These are phyloP conservation scores for Leucoagaricus sp. DNA, from an alignment of 1,284 basidiomycete genomes.

Conservation along the genomic window DNA sequence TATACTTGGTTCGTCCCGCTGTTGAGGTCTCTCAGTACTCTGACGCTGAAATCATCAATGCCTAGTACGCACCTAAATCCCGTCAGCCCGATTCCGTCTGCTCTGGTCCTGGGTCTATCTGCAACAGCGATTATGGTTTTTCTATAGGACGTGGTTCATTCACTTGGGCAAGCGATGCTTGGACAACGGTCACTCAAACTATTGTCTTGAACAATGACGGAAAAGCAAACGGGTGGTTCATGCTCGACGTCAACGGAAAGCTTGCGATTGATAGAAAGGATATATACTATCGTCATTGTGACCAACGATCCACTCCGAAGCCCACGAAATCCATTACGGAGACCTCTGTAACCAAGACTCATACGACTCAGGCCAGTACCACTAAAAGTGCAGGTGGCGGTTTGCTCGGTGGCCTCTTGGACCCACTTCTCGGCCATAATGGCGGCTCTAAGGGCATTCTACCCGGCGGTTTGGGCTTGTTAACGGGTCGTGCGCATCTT, in stretches of 20 bases:
- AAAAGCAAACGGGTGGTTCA: conserved; percentile 49
- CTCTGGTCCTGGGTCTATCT: conserved; percentile 34
- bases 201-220: conserved; percentile 55
- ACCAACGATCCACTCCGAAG: conserved; percentile 8
- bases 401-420: conserved; percentile 15
- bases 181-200: conserved; percentile 56
- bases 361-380: not conserved
- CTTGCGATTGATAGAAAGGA: conserved; percentile 52
- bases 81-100: not conserved
- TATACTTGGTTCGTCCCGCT: conserved; percentile 47
- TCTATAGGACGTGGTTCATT: conserved; percentile 64
- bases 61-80: not conserved
- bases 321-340: conserved; percentile 16
- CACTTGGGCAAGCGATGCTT: conserved; percentile 51
- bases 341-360: not conserved
- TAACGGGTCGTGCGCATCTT: not conserved
- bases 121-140: conserved; percentile 55
- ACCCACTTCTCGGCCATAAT: conserved; percentile 11
- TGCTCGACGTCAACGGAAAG: conserved; percentile 44
- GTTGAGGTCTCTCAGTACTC: conserved; percentile 8
- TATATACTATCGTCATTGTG: conserved; percentile 57
- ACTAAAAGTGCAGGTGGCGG: conserved; percentile 2
- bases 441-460: not conserved
- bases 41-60: not conserved
- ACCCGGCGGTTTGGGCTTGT: no score